Percentiles rank a stretch among this genome's conserved stretches.
Conservation (phyloP, 78 protist genomes). For the slime mould (Dictyostelium discoideum) region DNA sequence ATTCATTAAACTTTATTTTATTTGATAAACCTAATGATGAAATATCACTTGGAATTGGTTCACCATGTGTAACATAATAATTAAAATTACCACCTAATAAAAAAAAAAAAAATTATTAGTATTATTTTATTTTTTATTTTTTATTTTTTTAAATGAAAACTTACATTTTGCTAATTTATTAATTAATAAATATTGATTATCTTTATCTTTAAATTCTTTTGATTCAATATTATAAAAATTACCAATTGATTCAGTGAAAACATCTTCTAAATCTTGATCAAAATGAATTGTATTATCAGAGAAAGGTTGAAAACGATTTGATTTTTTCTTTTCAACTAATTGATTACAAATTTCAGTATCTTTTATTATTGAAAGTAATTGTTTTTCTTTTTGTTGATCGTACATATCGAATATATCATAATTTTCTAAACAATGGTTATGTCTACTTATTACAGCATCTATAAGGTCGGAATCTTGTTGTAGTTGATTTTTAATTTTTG, state of each 20-base stretch:
- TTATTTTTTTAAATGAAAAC: background rate
- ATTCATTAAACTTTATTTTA: background rate
- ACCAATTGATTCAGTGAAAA: background rate
- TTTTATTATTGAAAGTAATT: background rate
- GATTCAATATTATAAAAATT: background rate
- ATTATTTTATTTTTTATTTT: background rate
- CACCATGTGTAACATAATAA: constrained; percentile 4
- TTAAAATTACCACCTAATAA: background rate
- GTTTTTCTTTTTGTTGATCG: background rate
- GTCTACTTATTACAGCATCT: background rate
- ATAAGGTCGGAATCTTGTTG: background rate
- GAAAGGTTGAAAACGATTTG: constrained; percentile 1
- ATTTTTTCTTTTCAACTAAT: background rate
- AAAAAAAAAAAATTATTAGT: background rate
- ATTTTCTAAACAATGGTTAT: background rate
- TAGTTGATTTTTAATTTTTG: background rate
- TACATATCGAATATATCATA: background rate
- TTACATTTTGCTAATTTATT: constrained; percentile 19
- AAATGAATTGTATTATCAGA: background rate
- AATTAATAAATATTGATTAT: constrained; percentile 13
- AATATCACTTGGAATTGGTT: constrained; percentile 3
- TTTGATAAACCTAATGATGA: constrained; percentile 10
- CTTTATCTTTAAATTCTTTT: constrained; percentile 21
- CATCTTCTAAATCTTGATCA: background rate
- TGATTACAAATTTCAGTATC: background rate